phyloP scores from a whole-genome alignment of 1,139 yeast genomes.

The Geotrichum restrictum region DNA sequence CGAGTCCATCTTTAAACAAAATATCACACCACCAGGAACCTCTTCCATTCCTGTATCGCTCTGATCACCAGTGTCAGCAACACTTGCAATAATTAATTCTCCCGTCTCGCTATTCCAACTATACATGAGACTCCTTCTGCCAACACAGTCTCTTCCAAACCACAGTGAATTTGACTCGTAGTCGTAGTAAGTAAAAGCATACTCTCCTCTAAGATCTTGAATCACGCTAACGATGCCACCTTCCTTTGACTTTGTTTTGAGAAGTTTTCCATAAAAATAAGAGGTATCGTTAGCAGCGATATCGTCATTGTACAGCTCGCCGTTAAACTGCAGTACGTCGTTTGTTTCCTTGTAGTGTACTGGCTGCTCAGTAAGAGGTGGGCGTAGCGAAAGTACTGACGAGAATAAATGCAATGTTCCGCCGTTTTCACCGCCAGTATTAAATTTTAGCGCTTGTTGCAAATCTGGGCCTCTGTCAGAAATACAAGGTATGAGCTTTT shows the following conservation, averaged over 20 bases:
- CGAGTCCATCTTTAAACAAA: slow-evolving; percentile 25
- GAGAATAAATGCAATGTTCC: slow-evolving; percentile 42
- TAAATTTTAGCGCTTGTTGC: slow-evolving; percentile 1
- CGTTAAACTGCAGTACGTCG: slow-evolving; percentile 69
- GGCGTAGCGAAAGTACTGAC: slow-evolving; percentile 73
- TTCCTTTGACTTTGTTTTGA: slow-evolving; percentile 26
- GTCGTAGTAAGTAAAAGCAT: slow-evolving; percentile 57
- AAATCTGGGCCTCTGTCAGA: slow-evolving; percentile 32
- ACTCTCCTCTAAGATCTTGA: slow-evolving; percentile 67
- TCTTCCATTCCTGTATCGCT: slow-evolving; percentile 24
- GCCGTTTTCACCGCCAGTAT: not conserved
- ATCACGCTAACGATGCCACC: slow-evolving; percentile 32
- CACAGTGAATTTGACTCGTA: slow-evolving; percentile 47
- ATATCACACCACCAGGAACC: slow-evolving; percentile 35
- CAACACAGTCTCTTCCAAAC: slow-evolving; percentile 82
- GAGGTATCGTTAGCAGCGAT: slow-evolving; percentile 52
- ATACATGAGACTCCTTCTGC: slow-evolving; percentile 70
- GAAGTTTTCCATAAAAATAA: slow-evolving; percentile 37
- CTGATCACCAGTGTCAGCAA: slow-evolving; percentile 15
- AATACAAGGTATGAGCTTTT: slow-evolving; percentile 22
- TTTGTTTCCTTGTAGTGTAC: slow-evolving; percentile 33
- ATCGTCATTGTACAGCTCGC: slow-evolving; percentile 70
- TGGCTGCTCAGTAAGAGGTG: slow-evolving; percentile 78
- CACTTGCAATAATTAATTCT: slow-evolving; percentile 38
- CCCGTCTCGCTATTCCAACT: slow-evolving; percentile 28